These are phyloP conservation scores for Fusarium albidum DNA, from an alignment of 2,329 filamentous ascomycete genomes.

Conservation along the genomic window DNA sequence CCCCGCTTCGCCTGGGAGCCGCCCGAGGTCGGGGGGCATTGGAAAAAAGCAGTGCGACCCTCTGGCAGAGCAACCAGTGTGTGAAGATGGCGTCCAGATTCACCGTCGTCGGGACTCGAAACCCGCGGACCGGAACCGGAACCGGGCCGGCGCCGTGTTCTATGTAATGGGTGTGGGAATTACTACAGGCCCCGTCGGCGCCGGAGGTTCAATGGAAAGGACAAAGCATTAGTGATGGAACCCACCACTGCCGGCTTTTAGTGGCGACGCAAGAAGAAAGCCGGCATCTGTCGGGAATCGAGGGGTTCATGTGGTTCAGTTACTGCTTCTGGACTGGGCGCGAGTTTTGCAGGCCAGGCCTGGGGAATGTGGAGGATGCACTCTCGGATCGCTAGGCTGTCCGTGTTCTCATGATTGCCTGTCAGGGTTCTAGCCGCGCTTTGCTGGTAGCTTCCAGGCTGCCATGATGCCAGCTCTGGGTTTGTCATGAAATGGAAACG, in stretches of 20 bases:
- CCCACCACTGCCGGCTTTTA: slow-evolving; percentile 27
- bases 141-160: slow-evolving; percentile 31
- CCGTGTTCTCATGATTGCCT: slow-evolving; percentile 15
- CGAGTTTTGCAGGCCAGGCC: slow-evolving; percentile 8
- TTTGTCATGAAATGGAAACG: slow-evolving; percentile 28
- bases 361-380: slow-evolving; percentile 25
- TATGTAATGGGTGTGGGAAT: too few species aligned
- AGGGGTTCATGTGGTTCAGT: slow-evolving; percentile 18
- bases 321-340: slow-evolving; percentile 20
- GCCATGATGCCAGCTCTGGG: slow-evolving; percentile 3
- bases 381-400: background rate
- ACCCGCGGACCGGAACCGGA: slow-evolving; percentile 30
- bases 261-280: slow-evolving; percentile 12
- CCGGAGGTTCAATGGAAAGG: slow-evolving; percentile 12
- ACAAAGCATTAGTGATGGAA: background rate
- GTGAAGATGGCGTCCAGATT: slow-evolving; percentile 11
- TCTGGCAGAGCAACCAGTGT: slow-evolving; percentile 1
- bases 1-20: slow-evolving; percentile 9
- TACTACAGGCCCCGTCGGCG: background rate
- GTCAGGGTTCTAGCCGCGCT: background rate
- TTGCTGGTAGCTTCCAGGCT: slow-evolving; percentile 6
- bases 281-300: slow-evolving; percentile 36
- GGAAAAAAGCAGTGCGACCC: slow-evolving; percentile 8
- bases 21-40: slow-evolving; percentile 30
- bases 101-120: slow-evolving; percentile 10